phyloP scores from a whole-genome alignment of 768 basidiomycete genomes.

The Russula earlei region DNA sequence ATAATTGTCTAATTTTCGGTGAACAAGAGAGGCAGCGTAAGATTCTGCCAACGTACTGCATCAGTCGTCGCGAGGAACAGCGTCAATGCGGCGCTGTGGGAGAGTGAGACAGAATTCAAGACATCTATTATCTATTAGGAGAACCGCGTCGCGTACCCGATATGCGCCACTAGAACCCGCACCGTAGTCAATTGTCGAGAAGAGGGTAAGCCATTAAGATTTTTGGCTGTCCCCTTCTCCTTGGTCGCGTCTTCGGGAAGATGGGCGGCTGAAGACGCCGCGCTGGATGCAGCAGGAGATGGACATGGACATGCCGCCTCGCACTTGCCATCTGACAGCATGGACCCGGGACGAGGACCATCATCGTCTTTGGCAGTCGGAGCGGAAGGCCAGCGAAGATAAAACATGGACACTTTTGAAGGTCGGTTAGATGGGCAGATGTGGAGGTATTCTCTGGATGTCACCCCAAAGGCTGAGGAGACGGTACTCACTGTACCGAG shows the following conservation, averaged over 20 bases:
- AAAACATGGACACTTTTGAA: neutral
- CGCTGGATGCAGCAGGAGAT: slow-evolving; percentile 8
- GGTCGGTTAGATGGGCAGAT: neutral
- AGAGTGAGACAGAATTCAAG: slow-evolving; percentile 2
- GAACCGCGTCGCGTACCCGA: slow-evolving; percentile 16
- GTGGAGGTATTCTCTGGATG: slow-evolving; percentile 5
- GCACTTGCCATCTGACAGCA: neutral
- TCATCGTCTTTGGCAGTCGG: slow-evolving; percentile 4
- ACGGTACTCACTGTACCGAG: neutral
- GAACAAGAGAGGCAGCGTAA: slow-evolving; percentile 6
- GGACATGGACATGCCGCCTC: neutral
- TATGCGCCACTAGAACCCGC: slow-evolving; percentile 16
- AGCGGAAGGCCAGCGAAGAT: slow-evolving; percentile 11
- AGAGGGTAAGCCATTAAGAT: neutral
- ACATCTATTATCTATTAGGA: neutral
- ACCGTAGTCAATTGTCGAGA: slow-evolving; percentile 13
- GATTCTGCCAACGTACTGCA: slow-evolving; percentile 40
- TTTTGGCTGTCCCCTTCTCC: neutral
- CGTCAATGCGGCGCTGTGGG: slow-evolving; percentile 59
- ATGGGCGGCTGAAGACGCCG: slow-evolving; percentile 5
- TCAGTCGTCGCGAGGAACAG: slow-evolving; percentile 84
- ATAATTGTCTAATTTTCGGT: slow-evolving; percentile 47
- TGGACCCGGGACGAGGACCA: neutral
- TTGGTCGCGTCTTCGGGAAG: slow-evolving; percentile 9
- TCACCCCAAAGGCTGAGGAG: neutral